Conservation (phyloP, 371 early-diverging fungal genomes). For the Mortierella sp. region DNA sequence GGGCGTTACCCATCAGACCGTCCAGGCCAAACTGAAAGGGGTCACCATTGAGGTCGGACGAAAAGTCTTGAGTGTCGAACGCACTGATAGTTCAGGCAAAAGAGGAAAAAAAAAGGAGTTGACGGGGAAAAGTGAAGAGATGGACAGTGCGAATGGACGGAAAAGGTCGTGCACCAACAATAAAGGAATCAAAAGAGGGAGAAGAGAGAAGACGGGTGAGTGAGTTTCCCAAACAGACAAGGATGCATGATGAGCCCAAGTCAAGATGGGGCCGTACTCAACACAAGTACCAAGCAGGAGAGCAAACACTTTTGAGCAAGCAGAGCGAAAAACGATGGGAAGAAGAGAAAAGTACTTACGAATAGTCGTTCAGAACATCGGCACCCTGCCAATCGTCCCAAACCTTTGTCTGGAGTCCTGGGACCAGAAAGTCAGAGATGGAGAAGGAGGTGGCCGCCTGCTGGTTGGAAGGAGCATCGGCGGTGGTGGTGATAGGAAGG, state of each 20-base stretch:
- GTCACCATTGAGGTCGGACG: slow-evolving; percentile 24
- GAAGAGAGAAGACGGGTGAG: neutral
- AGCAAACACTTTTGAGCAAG: neutral
- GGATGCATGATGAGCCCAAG: neutral
- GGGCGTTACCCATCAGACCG: slow-evolving; percentile 30
- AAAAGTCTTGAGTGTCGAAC: slow-evolving; percentile 37
- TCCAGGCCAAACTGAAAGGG: slow-evolving; percentile 38
- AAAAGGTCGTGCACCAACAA: neutral
- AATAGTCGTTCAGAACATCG: slow-evolving; percentile 39
- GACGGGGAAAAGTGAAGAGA: neutral
- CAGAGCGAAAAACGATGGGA: neutral
- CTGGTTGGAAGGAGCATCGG: slow-evolving; percentile 7
- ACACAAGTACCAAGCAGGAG: neutral
- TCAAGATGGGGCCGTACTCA: neutral
- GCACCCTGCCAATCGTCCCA: slow-evolving; percentile 57
- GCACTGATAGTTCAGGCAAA: slow-evolving; percentile 13
- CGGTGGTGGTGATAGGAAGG: neutral
- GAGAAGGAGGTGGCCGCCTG: slow-evolving; percentile 24
- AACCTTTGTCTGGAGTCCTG: slow-evolving; percentile 52
- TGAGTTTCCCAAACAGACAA: slow-evolving; percentile 20
- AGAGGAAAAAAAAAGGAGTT: neutral
- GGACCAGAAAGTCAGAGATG: slow-evolving; percentile 54
- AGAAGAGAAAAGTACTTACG: slow-evolving; percentile 23
- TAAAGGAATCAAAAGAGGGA: neutral
- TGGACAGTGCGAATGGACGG: neutral